Evolutionary conservation across 345 rosid species (phyloP).

Genomic region (Populus nigra): DNA sequence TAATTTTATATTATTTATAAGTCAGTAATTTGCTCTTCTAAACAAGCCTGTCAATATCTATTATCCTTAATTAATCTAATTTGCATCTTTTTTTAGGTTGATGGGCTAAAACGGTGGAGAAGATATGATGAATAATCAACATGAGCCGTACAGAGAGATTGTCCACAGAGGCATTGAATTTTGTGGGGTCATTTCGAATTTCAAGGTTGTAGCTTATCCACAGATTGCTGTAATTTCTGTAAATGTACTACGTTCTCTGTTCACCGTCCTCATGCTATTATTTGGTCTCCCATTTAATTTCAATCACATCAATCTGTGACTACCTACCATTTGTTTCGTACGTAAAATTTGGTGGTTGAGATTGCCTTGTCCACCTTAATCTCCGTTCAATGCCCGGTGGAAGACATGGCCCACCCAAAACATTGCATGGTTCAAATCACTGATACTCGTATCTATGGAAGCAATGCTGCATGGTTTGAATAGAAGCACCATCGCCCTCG

Average conservation of each 20-base stretch:
- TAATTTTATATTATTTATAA: too few relatives aligned
- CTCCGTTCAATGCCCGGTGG: slow-evolving; percentile 18
- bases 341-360: slow-evolving; percentile 21
- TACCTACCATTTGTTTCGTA: background rate
- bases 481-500: slow-evolving; percentile 21
- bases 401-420: slow-evolving; percentile 10
- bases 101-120: background rate
- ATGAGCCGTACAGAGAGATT: background rate
- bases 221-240: background rate
- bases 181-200: background rate
- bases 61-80: too few relatives aligned
- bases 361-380: slow-evolving; percentile 3
- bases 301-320: slow-evolving; percentile 20
- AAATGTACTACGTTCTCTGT: background rate
- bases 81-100: background rate
- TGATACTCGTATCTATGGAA: background rate
- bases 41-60: background rate
- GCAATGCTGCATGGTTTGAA: slow-evolving; percentile 24
- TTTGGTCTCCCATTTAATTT: background rate
- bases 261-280: background rate
- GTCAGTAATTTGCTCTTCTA: background rate
- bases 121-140: background rate
- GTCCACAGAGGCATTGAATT: too few relatives aligned
- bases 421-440: background rate
- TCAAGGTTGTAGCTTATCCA: background rate